These are phyloP conservation scores for Mycena capillaripes DNA, from an alignment of 768 basidiomycete species.

Conservation along the genomic window DNA sequence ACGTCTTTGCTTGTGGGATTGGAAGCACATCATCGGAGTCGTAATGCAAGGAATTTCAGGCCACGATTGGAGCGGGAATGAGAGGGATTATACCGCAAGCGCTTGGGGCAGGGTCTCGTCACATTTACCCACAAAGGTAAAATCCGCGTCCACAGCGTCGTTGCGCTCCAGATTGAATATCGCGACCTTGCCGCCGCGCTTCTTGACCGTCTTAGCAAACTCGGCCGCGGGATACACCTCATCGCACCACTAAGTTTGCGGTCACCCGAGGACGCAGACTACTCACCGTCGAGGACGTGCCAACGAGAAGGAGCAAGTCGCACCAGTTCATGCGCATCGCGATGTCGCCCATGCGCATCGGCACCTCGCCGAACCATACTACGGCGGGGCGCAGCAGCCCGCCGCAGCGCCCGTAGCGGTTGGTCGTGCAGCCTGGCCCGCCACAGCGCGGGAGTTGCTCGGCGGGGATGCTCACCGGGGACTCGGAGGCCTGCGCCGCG, in stretches of 20 bases:
- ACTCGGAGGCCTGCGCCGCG: slow-evolving; percentile 35
- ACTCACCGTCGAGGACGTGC: slow-evolving; percentile 52
- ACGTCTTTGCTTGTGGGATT: no score
- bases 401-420: slow-evolving; percentile 41
- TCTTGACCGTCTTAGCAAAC: slow-evolving; percentile 42
- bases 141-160: slow-evolving; percentile 47
- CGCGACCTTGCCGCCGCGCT: slow-evolving; percentile 51
- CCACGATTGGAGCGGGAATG: neutral
- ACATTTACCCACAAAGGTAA: slow-evolving; percentile 51
- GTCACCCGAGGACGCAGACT: no score
- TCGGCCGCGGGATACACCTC: slow-evolving; percentile 48
- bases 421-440: slow-evolving; percentile 12
- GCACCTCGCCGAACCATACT: slow-evolving; percentile 59
- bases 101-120: slow-evolving; percentile 38
- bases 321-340: slow-evolving; percentile 40
- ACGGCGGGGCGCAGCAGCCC: slow-evolving; percentile 53
- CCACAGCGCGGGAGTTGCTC: slow-evolving; percentile 47
- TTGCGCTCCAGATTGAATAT: slow-evolving; percentile 52
- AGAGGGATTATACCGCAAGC: slow-evolving; percentile 1
- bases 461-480: slow-evolving; percentile 38
- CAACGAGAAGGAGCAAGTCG: slow-evolving; percentile 54
- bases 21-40: neutral
- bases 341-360: slow-evolving; percentile 46
- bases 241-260: neutral
- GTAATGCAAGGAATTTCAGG: neutral